A percentile compares a stretch with the other conserved stretches of the same genome.
Conservation (phyloP, 106 monocot genomes). For the Dendrobium catenatum region DNA sequence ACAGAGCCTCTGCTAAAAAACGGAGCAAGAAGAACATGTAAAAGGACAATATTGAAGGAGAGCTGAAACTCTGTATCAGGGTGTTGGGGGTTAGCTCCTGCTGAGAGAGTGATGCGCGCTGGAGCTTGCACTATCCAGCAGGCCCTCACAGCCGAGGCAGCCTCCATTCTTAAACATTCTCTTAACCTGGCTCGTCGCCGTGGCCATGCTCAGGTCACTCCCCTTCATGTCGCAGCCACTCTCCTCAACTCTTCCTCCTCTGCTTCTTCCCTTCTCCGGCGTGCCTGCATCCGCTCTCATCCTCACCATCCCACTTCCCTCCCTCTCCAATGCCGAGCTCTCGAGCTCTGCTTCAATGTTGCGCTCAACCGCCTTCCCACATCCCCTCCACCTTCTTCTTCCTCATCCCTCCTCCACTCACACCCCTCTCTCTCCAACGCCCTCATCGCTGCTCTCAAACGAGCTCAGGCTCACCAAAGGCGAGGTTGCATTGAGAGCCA, state of each 20-base stretch:
- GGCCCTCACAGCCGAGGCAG: conserved; percentile 88
- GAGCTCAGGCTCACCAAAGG: conserved; percentile 91
- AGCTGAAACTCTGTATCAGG: conserved; percentile 2
- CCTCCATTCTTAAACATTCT: conserved; percentile 73
- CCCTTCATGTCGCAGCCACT: conserved; percentile 82
- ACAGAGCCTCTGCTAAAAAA: background rate
- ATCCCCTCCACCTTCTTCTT: conserved; percentile 43
- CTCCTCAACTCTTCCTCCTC: conserved; percentile 52
- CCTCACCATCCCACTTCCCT: conserved; percentile 50
- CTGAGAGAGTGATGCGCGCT: conserved; percentile 52
- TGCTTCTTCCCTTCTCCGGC: conserved; percentile 44
- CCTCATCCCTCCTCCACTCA: conserved; percentile 26
- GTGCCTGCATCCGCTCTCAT: conserved; percentile 75
- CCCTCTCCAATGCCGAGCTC: conserved; percentile 76
- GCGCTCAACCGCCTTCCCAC: conserved; percentile 90
- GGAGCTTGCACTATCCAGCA: conserved; percentile 73
- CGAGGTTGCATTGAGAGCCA: conserved; percentile 80
- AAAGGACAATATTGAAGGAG: background rate
- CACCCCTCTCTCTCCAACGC: conserved; percentile 85
- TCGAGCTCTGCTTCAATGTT: conserved; percentile 98
- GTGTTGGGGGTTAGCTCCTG: conserved; percentile 8
- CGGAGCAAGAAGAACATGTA: background rate
- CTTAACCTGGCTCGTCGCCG: conserved; percentile 61
- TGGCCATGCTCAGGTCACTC: conserved; percentile 92
- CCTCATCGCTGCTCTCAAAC: conserved; percentile 87